Evolutionary conservation across 140 eudicot species (phyloP), one percentile per base, ranked within the genome.

Genomic region (Bidens hawaiensis): DNA sequence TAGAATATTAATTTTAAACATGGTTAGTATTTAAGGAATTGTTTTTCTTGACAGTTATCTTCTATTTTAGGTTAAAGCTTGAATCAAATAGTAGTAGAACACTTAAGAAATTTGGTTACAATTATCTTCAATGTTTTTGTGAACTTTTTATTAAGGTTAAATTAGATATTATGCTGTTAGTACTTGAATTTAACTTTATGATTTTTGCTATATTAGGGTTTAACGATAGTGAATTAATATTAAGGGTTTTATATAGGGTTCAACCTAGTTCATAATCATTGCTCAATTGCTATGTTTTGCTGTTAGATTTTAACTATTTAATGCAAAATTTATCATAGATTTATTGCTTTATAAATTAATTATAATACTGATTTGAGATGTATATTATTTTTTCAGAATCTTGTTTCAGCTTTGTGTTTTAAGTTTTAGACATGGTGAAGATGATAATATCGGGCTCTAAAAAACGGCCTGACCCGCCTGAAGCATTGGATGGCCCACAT

Each of bases 391-490:
- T 10, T 34, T 67, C 5, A 36, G 12, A 36, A 10, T 10, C 43
- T 36, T 36, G 43, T 36, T 14, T 14, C 62, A 8, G 62, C 28
- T 42, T 66, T 25, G 40, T 31, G 36, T 60, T 9, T 52, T 26
- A 72, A 74, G 74, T 51, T 65, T 25, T 30, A n/a, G 30, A 48
- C 36, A 76, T 57, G 70, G 73, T 75, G 50, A 76, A 59, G 73
- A 38, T 79, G 19, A 45, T 80, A 26, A 50, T 64, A 66, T 67
- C 67, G 3, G 61, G 71, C 67, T 77, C 85, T 38, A 56, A 34
- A 45, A 88, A 89, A 59, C 57, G 81, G 80, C 88, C 75, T 0
- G 78, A 71, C 31, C 67, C 73, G 1, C 73, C 74, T 4, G 81
- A 50, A 30, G 9, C 49, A 12, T 28, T 71, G 14, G 86, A 76